These are phyloP conservation scores for Phragmites australis DNA, from an alignment of 176 grass and related monocot species.

Conservation along the genomic window DNA sequence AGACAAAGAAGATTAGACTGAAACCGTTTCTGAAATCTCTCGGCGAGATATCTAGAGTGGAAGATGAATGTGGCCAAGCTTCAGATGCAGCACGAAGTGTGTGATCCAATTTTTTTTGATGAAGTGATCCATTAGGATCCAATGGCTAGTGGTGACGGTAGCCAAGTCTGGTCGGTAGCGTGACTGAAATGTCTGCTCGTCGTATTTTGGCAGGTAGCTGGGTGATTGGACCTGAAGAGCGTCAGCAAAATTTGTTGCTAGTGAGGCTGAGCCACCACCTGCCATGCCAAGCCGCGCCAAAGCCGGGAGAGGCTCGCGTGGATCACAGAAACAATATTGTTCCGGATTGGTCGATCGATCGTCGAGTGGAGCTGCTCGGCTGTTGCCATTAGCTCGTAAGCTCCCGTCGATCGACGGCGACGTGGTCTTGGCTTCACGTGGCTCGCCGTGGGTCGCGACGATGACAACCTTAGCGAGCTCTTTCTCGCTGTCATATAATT, in stretches of 20 bases:
- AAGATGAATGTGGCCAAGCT: background rate
- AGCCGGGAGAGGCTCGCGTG: background rate
- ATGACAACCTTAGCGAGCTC: background rate
- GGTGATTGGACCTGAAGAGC: background rate
- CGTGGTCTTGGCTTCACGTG: slow-evolving; percentile 41
- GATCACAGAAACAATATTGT: background rate
- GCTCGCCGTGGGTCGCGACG: background rate
- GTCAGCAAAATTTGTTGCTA: background rate
- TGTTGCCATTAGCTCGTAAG: background rate
- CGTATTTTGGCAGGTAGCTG: background rate
- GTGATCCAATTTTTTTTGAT: background rate
- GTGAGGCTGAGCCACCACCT: background rate
- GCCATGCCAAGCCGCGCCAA: background rate
- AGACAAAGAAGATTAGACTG: background rate
- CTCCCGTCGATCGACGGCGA: slow-evolving; percentile 37
- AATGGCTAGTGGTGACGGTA: background rate
- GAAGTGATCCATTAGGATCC: no score
- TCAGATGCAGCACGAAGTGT: background rate
- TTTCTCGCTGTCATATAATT: no score
- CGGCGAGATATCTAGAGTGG: background rate
- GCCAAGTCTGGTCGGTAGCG: background rate
- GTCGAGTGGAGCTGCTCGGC: background rate
- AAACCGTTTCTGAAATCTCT: background rate
- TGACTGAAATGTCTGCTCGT: background rate
- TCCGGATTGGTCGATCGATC: background rate